Evolutionary conservation across 305 asterid genomes (phyloP), one percentile per base, ranked within the genome.

Genomic region (Fraxinus floribunda): DNA sequence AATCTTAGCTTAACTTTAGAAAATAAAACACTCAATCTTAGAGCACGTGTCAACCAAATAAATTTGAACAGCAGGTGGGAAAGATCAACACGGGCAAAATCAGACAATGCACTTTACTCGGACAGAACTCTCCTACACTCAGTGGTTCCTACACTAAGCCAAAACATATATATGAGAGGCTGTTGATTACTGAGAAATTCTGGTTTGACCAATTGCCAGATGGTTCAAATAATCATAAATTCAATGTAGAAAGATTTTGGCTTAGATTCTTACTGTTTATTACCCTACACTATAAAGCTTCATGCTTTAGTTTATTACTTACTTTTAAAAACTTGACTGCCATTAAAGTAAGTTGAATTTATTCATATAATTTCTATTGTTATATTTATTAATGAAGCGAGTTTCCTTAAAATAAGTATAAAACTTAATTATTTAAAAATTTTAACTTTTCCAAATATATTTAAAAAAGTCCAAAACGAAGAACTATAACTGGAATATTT

Each of bases 11-110:
- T 75, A 7, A 38, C 68, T 44, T 4, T 55, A 55, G 35, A 5
- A 73, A 73, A 46, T 3, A 5, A 35, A 34, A 72, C 71, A 72
- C 71, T 35, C 39, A 81, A 73, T 79, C 68, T 15, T 39, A 77
- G 39, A 70, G 52, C 16, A 2, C 15, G 3, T 64, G 71, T 73
- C 16, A 34, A 16, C 26, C 71, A 46, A 76, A 80, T 78, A 38
- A 13, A 26, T 30, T 35, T 66, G 75, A 32, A 79, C 78, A 57
- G 15, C 66, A 60, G 30, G 64, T 9, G 18, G 38, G 29, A 78
- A 73, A 78, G 55, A 82, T 38, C 62, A 18, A 41, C 44, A 49
- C 24, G 41, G 34, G 71, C 26, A 55, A 75, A 18, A 75, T 79
- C 38, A 46, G 41, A 44, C 62, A 18, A 76, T 74, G 57, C 75